Conservation (phyloP, 148 eudicot species). For the Nepenthes mirabilis region DNA sequence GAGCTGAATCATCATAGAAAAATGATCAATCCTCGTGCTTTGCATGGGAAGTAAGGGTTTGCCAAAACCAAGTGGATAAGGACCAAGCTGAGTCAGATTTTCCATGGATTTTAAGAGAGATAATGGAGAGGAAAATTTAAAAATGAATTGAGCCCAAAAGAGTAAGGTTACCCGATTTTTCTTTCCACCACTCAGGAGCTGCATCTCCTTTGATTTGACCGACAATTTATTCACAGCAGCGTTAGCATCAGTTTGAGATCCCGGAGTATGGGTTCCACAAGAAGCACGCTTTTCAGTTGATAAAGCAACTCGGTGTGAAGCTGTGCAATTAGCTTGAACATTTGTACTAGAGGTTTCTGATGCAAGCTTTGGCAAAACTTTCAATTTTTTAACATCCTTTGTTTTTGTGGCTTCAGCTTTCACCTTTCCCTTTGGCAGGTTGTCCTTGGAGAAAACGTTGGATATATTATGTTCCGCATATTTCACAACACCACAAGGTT, state of each 20-base stretch:
- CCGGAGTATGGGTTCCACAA: constrained; percentile 36
- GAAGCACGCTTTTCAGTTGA: constrained; percentile 85
- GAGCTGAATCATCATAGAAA: no score
- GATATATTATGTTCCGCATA: constrained; percentile 13
- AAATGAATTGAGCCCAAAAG: background rate
- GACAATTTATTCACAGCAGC: constrained; percentile 25
- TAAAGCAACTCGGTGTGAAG: constrained; percentile 83
- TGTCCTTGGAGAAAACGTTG: background rate
- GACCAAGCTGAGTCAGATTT: no score
- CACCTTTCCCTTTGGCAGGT: constrained; percentile 12
- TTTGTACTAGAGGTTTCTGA: constrained; percentile 28
- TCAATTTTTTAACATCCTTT: constrained; percentile 26
- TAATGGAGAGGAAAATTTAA: background rate
- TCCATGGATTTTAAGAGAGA: no score
- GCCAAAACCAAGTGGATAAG: no score
- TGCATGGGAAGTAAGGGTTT: no score
- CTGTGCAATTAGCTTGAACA: constrained; percentile 47
- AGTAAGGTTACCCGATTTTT: constrained; percentile 30
- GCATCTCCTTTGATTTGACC: constrained; percentile 14
- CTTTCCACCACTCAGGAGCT: constrained; percentile 16
- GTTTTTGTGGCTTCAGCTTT: constrained; percentile 9
- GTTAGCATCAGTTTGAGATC: constrained; percentile 21
- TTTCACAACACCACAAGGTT: constrained; percentile 18
- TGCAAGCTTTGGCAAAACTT: constrained; percentile 22
- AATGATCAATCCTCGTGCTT: no score